Evolutionary conservation across 1,284 basidiomycete species (phyloP), one percentile per base, ranked within the genome.

Genomic region (Fomitopsis betulina): DNA sequence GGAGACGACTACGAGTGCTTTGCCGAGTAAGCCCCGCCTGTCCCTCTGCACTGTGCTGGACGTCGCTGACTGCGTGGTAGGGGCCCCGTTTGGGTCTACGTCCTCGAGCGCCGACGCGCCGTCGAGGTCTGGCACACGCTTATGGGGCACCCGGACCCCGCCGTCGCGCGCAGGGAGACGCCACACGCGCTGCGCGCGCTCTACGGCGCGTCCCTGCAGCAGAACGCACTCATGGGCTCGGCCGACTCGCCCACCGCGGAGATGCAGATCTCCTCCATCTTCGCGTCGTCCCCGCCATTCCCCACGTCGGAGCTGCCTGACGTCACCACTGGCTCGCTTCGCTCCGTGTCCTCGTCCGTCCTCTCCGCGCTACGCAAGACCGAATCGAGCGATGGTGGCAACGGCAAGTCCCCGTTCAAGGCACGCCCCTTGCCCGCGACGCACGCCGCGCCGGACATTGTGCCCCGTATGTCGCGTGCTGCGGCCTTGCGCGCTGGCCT

Each of bases 1-100:
- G 89, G 89, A 21, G 81, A 86, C 40, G 87, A 91, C 64, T 81
- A 85, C n/a, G 76, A 78, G 49, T 86, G 82, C 52, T 79, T 91
- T 60, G 81, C 80, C 58, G 87, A 91, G 89, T 91, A 73, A 77
- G 87, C 81, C 33, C 13, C 27, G 23, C 19, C 15, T 17, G 38
- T 40, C 39, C 27, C 27, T 9, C 13, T 8, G 21, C 45, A 47
- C 10, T 25, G 45, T 47, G 45, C 45, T 32, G 53, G 39, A 13
- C 39, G 58, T 55, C 38, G 39, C 57, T 54, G 21, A 42, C 42
- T 15, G 23, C 30, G 27, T 30, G 32, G 49, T 61, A 91, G 89
- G 65, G 90, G 88, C 58, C 87, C 90, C 19, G 89, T 91, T 27
- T 91, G 91, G 89, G 89, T 93, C 23, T 93, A 91, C 72, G 87